Evolutionary conservation across 2,329 filamentous ascomycete species (phyloP).

Genomic region (Sporothrix inflata): DNA sequence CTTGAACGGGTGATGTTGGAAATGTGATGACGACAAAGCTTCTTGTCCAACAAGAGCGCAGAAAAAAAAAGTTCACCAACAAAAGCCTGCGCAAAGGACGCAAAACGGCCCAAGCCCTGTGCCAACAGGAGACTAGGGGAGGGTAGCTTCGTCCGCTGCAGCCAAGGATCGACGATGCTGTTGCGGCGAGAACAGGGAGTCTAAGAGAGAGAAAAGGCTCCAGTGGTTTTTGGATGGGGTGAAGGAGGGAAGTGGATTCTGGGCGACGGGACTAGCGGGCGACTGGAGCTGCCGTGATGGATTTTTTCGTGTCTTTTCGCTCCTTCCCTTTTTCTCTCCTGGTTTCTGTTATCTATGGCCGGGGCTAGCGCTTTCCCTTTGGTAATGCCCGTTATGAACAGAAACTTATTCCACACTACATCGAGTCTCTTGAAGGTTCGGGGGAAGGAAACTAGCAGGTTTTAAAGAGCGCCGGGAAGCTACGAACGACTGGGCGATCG

Average conservation of each 20-base stretch:
- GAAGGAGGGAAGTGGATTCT: background rate
- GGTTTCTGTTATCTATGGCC: constrained; percentile 1
- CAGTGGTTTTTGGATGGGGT: background rate
- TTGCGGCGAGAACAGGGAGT: background rate
- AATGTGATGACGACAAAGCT: constrained; percentile 5
- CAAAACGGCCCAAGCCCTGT: constrained; percentile 6
- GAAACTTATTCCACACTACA: background rate
- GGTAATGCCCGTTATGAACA: constrained; percentile 26
- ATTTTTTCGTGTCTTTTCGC: constrained; percentile 2
- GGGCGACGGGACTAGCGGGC: constrained; percentile 1
- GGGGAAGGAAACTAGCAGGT: background rate
- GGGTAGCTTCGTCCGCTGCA: constrained; percentile 13
- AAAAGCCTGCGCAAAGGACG: background rate
- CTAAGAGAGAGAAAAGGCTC: background rate
- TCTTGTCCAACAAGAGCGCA: background rate
- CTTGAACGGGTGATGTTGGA: background rate
- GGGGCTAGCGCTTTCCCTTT: constrained; percentile 17
- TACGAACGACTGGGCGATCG: constrained; percentile 8
- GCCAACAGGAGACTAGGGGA: constrained; percentile 6
- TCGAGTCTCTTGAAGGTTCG: background rate
- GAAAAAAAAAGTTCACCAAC: background rate
- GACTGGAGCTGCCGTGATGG: constrained; percentile 23
- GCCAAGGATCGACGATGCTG: constrained; percentile 22
- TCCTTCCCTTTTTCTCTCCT: constrained; percentile 14
- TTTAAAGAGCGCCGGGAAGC: constrained; percentile 6